Evolutionary conservation across 2,329 filamentous ascomycete species (phyloP), one percentile per base, ranked within the genome.

Genomic region (Sordariomycetes sp.): DNA sequence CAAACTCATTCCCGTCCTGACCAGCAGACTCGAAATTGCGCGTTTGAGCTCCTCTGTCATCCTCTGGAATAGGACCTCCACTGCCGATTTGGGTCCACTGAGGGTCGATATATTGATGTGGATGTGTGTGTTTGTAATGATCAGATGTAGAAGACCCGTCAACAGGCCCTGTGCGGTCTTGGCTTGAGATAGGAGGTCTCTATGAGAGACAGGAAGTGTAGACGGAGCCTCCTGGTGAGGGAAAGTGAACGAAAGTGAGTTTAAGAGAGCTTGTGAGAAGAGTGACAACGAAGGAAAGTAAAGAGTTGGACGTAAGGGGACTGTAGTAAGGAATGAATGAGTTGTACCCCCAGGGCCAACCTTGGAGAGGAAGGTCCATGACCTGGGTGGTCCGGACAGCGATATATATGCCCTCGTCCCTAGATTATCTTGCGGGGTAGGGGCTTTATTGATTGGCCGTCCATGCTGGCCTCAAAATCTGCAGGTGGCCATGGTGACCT

Each of bases 281-380:
- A 28, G 30, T 26, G 24, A 23, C 19, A 21, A 30, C 21, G 36
- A 41, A 20, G 36, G 41, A 21, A 16, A 36, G 35, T 30, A 30
- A 30, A 16, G 28, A 30, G 8, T 30, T n/a, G n/a, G n/a, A n/a
- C n/a, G n/a, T n/a, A n/a, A n/a, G n/a, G n/a, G n/a, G n/a, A n/a
- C n/a, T n/a, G n/a, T n/a, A n/a, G n/a, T n/a, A n/a, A n/a, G n/a
- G n/a, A n/a, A n/a, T n/a, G n/a, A 17, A 27, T 33, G 36, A 37
- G 19, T 30, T 19, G 39, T 33, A 45, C 42, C 35, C 15, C 29
- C 24, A 33, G 39, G 40, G 42, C 41, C 42, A 41, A 39, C 41
- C 35, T 32, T 42, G 39, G 30, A 36, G 28, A 32, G 34, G 8
- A 33, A 21, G 27, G 23, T 30, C 16, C 9, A 19, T 14, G 30